Evolutionary conservation across 78 protist genomes (phyloP), one percentile per base, ranked within the genome.

Genomic region (Cyanophora paradoxa): DNA sequence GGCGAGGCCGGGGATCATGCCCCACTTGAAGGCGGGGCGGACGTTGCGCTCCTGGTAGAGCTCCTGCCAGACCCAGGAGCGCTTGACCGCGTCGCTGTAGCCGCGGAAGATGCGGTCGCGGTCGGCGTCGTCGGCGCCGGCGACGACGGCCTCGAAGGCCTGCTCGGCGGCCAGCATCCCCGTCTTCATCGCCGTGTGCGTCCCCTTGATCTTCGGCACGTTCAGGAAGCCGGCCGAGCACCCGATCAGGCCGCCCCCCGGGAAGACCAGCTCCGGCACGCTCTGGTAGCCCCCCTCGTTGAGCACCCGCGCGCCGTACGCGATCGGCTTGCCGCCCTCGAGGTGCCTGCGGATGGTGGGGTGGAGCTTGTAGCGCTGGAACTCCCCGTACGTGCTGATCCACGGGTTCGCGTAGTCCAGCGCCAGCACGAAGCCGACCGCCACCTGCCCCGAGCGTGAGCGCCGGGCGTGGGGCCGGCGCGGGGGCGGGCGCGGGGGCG

Each of bases 121-220:
- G 31, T 31, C 8, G 6, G 30, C 46, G 41, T 39, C 34, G 26
- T 37, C 46, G 19, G 46, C 10, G 71, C 46, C 71, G 31, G 17
- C 30, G 28, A 11, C 46, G 24, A 16, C 26, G 19, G 62, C 62
- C 36, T 1, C 50, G 50, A 74, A 74, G 34, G 44, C 50, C 14
- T 31, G 3, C 48, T 50, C 75, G 11, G 75, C 75, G 28, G 63
- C 64, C 17, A 50, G 39, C 79, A 71, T 59, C 20, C 69, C 74
- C 17, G 91, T 79, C 83, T 94, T 92, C 97, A 95, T 94, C 36
- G 97, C 97, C 17, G 81, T 92, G 94, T 95, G 99, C 16, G 86
- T 81, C 63, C 96, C 98, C 72, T 74, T 74, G 66, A 95, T 85
- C 76, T 95, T 95, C 69, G 97, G 92, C 59, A 93, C 88, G 77